Evolutionary conservation across 116 monocot species (phyloP), one percentile per base, ranked within the genome.

Genomic region (Thalassia testudinum): DNA sequence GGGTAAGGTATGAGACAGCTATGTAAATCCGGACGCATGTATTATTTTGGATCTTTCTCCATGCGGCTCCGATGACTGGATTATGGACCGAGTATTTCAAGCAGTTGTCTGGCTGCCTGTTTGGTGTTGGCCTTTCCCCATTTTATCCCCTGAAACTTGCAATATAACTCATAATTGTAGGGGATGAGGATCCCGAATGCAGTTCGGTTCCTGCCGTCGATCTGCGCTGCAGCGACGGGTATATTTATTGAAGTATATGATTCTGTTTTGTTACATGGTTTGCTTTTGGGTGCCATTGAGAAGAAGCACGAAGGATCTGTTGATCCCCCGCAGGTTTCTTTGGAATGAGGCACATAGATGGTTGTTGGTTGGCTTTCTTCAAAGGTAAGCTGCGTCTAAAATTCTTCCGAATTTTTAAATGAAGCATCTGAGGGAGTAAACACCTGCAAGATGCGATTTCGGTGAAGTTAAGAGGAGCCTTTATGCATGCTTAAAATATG

Each of bases 151-250:
- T 37, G 24, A 24, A 28, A 61, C 61, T 22, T 24, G 61, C 47
- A 45, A 50, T 48, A 58, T 58, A 59, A 47, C 59, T 48, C 44
- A 44, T 47, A 19, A 59, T 47, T 26, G 27, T 25, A 30, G 48
- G 18, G 26, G 45, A 3, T 6, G 4, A 20, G 10, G 15, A 7
- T 16, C 19, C 45, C 15, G 45, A 45, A 45, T 4, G 15, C 7
- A 45, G 19, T 15, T 15, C 45, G 45, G 45, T 3, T 45, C 15
- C 45, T 7, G 45, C 15, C 19, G 15, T 20, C 19, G 30, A 34
- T 34, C 30, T 34, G 30, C 30, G 4, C 15, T 16, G 4, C 10
- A 7, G 45, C 15, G 45, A 13, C 45, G 18, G 45, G 15, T 20
- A 45, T n/a, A 45, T 45, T 45, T 45, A 45, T 45, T 45, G 7